phyloP scores from a whole-genome alignment of 257 asterid species.

The Solanum verrucosum region DNA sequence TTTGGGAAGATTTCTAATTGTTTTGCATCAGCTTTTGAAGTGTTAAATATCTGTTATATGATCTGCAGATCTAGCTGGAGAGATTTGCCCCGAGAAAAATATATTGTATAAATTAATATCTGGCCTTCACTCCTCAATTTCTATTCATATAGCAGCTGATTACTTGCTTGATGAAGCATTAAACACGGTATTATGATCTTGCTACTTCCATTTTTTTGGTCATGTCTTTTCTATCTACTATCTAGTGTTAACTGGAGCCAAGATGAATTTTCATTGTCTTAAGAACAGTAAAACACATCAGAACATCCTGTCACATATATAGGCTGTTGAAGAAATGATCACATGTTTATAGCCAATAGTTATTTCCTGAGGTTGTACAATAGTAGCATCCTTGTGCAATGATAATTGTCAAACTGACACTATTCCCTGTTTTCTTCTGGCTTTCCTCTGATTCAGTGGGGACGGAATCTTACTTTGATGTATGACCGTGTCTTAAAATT shows the following conservation, averaged over 20 bases:
- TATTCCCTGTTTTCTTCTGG: background rate
- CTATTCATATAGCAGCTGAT: constrained; percentile 56
- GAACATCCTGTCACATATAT: background rate
- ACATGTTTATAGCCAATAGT: background rate
- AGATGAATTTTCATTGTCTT: background rate
- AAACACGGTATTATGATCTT: constrained; percentile 25
- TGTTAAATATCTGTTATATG: background rate
- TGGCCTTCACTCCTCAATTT: constrained; percentile 74
- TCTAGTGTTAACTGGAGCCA: background rate
- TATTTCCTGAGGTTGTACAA: background rate
- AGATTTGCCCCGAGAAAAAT: constrained; percentile 54
- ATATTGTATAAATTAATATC: constrained; percentile 59
- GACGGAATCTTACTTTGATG: constrained; percentile 44
- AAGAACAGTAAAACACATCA: background rate
- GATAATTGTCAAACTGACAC: background rate
- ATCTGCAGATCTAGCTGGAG: constrained; percentile 44
- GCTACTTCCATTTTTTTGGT: background rate
- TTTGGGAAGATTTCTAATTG: background rate
- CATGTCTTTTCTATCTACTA: background rate
- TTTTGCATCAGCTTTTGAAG: background rate
- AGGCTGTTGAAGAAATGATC: background rate
- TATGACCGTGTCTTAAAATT: constrained; percentile 48
- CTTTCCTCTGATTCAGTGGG: constrained; percentile 46
- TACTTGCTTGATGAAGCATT: constrained; percentile 52
- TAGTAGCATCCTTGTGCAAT: background rate